Percentiles rank a stretch among this genome's conserved stretches.
These are phyloP conservation scores for Apiospora phragmitis DNA, from an alignment of 2,329 filamentous ascomycete species.

Conservation along the genomic window DNA sequence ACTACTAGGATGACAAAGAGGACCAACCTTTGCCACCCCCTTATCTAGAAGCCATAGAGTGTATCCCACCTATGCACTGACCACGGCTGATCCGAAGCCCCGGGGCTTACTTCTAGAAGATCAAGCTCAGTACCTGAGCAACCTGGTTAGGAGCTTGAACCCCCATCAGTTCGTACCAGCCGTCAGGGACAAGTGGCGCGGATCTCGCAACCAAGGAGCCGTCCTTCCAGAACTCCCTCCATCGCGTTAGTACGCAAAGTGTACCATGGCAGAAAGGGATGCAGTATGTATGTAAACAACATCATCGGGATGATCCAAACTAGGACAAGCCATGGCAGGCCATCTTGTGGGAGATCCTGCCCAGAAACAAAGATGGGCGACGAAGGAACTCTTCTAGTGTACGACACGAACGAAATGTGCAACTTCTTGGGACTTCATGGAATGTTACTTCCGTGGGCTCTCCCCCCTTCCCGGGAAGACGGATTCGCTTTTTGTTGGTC, in stretches of 20 bases:
- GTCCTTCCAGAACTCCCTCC: background rate
- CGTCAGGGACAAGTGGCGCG: background rate
- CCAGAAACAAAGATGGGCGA: background rate
- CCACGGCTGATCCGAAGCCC: background rate
- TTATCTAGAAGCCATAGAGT: background rate
- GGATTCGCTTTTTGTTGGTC: background rate
- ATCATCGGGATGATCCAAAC: background rate
- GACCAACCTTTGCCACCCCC: background rate
- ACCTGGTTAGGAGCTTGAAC: background rate
- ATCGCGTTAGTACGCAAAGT: background rate
- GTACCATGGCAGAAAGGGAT: background rate
- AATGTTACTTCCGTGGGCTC: background rate
- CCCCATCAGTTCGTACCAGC: background rate
- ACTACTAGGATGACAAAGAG: background rate
- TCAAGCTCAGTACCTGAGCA: background rate
- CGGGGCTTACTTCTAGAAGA: background rate
- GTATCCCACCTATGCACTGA: background rate
- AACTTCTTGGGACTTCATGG: background rate
- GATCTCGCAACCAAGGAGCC: background rate
- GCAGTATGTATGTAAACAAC: background rate
- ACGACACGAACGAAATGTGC: background rate
- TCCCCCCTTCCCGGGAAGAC: background rate
- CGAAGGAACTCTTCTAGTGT: background rate
- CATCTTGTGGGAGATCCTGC: background rate
- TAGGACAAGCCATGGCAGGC: background rate